phyloP scores from a whole-genome alignment of 139 green algal genomes.

The Auxenochlorella pyrenoidosa region DNA sequence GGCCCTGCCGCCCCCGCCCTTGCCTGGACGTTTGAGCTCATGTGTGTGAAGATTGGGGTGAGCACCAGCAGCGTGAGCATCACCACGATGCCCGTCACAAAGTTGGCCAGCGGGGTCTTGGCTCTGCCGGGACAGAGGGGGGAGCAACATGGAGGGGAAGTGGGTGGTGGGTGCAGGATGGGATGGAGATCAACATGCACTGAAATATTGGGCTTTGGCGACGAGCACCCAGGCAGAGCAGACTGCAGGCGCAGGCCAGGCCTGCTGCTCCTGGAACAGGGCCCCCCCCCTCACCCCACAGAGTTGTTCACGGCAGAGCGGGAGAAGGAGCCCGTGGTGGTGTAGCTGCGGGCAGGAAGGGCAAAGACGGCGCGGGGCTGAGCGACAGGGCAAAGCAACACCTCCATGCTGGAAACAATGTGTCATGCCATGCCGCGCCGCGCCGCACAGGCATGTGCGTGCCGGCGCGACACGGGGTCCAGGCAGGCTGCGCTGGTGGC shows the following conservation, averaged over 20 bases:
- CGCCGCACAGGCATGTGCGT: not conserved
- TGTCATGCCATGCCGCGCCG: too few species aligned
- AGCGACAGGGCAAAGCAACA: too few species aligned
- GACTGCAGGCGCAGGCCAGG: not conserved
- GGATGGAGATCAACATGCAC: not conserved
- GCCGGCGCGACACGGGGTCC: too few species aligned
- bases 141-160: not conserved
- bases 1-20: too few species aligned
- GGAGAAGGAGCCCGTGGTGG: slow-evolving; percentile 88
- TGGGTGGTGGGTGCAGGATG: not conserved
- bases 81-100: slow-evolving; percentile 61
- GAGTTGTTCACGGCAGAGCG: slow-evolving; percentile 84
- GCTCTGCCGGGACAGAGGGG: too few species aligned
- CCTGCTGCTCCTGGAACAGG: not conserved
- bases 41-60: slow-evolving; percentile 75
- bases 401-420: too few species aligned
- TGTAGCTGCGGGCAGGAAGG: slow-evolving; percentile 70
- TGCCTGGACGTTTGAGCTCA: slow-evolving; percentile 70
- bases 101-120: slow-evolving; percentile 65
- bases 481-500: not conserved
- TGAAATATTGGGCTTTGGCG: too few species aligned
- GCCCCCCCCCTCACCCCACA: slow-evolving; percentile 16
- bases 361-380: too few species aligned
- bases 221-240: too few species aligned
- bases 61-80: slow-evolving; percentile 83